Evolutionary conservation across 164 flowering plant genomes (phyloP).

Genomic region (Houttuynia cordata): DNA sequence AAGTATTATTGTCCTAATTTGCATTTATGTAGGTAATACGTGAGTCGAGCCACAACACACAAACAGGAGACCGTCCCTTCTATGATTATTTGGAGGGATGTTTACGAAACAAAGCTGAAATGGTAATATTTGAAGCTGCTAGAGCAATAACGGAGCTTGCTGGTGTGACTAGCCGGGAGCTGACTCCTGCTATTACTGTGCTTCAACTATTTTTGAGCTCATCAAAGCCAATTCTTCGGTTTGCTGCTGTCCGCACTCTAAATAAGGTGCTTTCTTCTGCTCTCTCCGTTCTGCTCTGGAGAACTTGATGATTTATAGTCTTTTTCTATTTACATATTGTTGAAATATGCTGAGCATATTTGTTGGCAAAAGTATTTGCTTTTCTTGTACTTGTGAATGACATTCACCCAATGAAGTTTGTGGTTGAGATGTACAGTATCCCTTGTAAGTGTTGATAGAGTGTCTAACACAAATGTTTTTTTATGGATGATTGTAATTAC

Average conservation of each 20-base stretch:
- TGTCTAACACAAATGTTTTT: background rate
- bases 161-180: constrained; percentile 75
- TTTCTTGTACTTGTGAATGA: background rate
- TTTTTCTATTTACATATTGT: too few species aligned
- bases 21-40: constrained; percentile 51
- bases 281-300: background rate
- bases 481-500: background rate
- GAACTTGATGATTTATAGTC: too few species aligned
- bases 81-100: constrained; percentile 92
- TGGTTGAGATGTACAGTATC: background rate
- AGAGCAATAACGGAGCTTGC: constrained; percentile 85
- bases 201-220: constrained; percentile 89
- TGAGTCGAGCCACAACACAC: constrained; percentile 54
- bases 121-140: constrained; percentile 98
- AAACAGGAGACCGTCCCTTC: constrained; percentile 87
- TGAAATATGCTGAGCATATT: too few species aligned
- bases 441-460: too few species aligned
- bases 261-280: constrained; percentile 48
- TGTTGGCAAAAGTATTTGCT: too few species aligned
- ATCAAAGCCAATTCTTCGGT: constrained; percentile 90
- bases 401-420: background rate
- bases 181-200: constrained; percentile 96
- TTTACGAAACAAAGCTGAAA: constrained; percentile 95
- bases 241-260: constrained; percentile 96
- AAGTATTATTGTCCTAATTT: background rate